Evolutionary conservation across 116 monocot genomes (phyloP).

Genomic region (Cymodocea nodosa): DNA sequence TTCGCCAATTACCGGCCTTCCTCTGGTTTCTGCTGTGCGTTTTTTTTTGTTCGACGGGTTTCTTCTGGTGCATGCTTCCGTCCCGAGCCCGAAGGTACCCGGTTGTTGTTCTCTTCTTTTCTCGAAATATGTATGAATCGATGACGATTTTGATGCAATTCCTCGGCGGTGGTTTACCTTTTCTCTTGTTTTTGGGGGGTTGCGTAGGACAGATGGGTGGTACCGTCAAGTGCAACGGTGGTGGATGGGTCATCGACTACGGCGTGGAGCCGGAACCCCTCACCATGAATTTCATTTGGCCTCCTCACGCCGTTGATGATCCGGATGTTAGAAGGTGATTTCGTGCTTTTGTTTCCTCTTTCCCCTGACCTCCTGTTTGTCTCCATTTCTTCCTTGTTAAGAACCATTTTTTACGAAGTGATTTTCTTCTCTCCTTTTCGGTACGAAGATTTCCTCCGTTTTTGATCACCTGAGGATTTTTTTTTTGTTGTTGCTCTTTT

Average conservation of each 20-base stretch:
- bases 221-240: background rate
- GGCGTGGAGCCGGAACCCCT: background rate
- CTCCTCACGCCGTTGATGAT: conserved; percentile 37
- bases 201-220: background rate
- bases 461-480: no score
- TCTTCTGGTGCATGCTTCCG: background rate
- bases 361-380: background rate
- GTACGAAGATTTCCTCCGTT: no score
- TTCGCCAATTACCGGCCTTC: no score
- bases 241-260: conserved; percentile 4
- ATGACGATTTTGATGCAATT: background rate
- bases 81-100: background rate
- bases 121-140: background rate
- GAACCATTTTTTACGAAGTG: background rate
- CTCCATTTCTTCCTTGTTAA: background rate
- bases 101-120: background rate
- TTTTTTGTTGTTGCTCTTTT: no score
- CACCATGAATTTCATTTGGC: conserved; percentile 41
- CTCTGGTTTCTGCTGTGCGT: no score
- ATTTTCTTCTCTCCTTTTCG: no score
- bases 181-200: background rate
- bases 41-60: no score
- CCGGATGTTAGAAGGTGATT: conserved; percentile 28
- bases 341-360: background rate
- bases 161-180: background rate